Base-by-base conservation (phyloP, 305 asterid genomes). In the Solanum hybrid region DNA sequence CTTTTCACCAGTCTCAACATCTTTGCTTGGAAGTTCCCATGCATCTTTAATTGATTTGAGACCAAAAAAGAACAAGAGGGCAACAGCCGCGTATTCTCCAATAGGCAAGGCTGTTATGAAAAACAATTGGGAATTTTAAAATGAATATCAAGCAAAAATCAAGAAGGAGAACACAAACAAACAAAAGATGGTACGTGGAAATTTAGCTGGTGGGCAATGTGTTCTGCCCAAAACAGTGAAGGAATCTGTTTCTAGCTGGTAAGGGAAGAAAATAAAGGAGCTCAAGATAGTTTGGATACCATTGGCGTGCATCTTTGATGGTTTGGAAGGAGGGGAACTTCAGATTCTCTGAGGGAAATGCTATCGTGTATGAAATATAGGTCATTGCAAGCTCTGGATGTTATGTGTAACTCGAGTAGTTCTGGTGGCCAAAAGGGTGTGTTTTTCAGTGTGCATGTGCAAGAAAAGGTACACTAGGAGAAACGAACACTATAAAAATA, bases 41-140 rank as follows among this genome's bases (percentile, higher is more conserved):
- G 99, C 99, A 88, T 96, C 99, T 93, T 96, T 97, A 68, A 96
- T 97, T 33, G 99, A 93, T 93, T 96, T 97, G 87, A 96, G 96
- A 86, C 99, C 99, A 85, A 97, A 97, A 96, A 97, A 97, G 95
- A 96, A 89, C 93, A 97, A 90, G 90, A 97, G 99, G 27, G 99
- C 93, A 22, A 97, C 95, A 32, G 99, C 99, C 3, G 98, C 97
- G 90, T 97, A 97, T 93, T 96, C 99, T 93, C 99, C 99, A 14
- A 96, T 91, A 6, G 99, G 99, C 94, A 97, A 91, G 80, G 99
- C 99, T 96, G 96, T 91, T 27, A 27, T 37, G 75, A 86, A 26
- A 91, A 89, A 51, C 87, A 33, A 72, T 89, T 86, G 91, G 87
- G 91, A 86, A 33, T 65, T 65, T 14, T 87, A 80, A 31, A 22